Evolutionary conservation across 73 alveolate species (phyloP), one percentile per base, ranked within the genome.

Genomic region (Effrenium voratum): DNA sequence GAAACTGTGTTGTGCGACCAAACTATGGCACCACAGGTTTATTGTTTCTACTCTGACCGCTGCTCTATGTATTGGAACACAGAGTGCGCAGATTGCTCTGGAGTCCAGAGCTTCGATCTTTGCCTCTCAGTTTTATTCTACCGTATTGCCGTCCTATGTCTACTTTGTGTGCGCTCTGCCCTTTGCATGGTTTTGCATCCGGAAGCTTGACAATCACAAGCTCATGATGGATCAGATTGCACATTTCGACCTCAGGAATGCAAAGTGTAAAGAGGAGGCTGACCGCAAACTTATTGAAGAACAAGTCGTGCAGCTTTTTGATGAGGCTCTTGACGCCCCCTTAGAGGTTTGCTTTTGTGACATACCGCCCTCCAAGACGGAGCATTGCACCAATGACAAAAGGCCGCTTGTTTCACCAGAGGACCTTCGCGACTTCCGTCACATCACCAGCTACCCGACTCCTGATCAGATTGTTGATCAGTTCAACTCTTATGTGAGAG

Each of bases 221-320:
- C 41, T 40, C 36, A 84, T 84, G 93, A 79, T 84, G 40, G 60
- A 84, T 24, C 80, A 52, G 93, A 84, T 84, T 79, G 43, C 38
- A 10, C 44, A 32, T n/a, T 84, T 84, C 34, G 80, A 84, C 81
- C 26, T 84, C 12, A 13, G 80, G 32, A 84, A 38, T 22, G 80
- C 93, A 0, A 34, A 84, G 80, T 84, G 93, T 59, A 34, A 57
- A 5, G 77, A 38, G 41, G 93, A 84, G 34, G 70, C 73, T 40
- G 93, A 84, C 80, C 79, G 93, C 3, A 46, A 15, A 22, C 59
- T 41, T 26, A 66, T 84, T 12, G 81, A 55, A 40, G 81, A 84
- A 55, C 93, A 84, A 49, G 72, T 80, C n/a, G 16, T 36, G 1
- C 3, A 41, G 5, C 85, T 75, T 13, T 75, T 75, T 19, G 85